Base-by-base conservation (phyloP, 2,329 filamentous ascomycete species). In the Verticillium zaregamsianum region DNA sequence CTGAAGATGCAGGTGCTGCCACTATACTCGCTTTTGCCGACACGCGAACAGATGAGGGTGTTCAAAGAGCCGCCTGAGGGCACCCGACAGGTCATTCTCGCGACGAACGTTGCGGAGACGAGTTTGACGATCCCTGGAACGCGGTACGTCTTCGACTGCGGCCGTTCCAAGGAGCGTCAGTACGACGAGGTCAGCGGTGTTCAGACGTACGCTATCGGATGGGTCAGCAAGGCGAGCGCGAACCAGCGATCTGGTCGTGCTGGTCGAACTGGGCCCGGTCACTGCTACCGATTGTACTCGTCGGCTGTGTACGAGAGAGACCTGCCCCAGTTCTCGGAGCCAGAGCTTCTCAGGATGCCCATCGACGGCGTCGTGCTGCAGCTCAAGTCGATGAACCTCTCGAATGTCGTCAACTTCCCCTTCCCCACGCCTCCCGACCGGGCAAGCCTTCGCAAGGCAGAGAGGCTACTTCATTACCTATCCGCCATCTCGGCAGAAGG, bases 201-300 rank as follows among this genome's bases (percentile, higher is more conserved):
- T 0, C 95, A 99, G 73, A 97, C 90, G 71, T 99, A 97, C 72
- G 91, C 97, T 69, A 86, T 99, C 59, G 90, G 90, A 49, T 99
- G 94, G 92, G 96, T 98, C 72, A 97, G 93, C 79, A 98, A 99
- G 78, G 95, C 95, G 32, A 96, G 92, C 73, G 94, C 95, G 8
- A 91, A 89, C 66, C 95, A 99, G 76, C 86, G 95, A 73, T 88
- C 92, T 63, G 95, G 95, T 77, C 92, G 95, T 83, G 95, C 95
- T 62, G 95, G 96, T 65, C 89, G 95, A 81, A 99, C 94, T 4
- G 94, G 93, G 0, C 93, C 95, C 1, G 95, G 95, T 8, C 96
- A 99, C 76, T 98, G 94, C 76, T 99, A 97, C 78, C 83, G 93
- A 61, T 78, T 99, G 5, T 99, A 97, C 76, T 97, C 93, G 0